Conservation (phyloP, 768 basidiomycete genomes). For the Lyophyllum atratum region DNA sequence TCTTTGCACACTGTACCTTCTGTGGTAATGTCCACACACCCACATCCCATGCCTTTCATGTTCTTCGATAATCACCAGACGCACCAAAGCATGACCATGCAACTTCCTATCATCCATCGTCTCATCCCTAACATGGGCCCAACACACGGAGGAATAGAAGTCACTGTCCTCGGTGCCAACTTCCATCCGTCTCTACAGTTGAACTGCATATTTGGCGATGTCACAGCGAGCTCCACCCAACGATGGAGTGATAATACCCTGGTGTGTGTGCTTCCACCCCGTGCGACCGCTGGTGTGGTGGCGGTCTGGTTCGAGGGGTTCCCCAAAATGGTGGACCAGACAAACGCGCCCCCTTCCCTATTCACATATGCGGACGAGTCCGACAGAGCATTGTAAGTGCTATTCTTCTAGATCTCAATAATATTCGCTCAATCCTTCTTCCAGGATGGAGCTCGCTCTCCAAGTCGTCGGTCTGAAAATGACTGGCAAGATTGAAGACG, state of each 20-base stretch:
- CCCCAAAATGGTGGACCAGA: slow-evolving; percentile 55
- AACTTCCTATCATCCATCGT: slow-evolving; percentile 77
- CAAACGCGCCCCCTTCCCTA: slow-evolving; percentile 52
- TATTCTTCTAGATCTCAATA: slow-evolving; percentile 9
- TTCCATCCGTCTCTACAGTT: slow-evolving; percentile 77
- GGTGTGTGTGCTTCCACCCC: slow-evolving; percentile 88
- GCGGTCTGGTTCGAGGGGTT: slow-evolving; percentile 87
- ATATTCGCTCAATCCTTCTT: slow-evolving; percentile 15
- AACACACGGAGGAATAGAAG: slow-evolving; percentile 90
- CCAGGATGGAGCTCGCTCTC: slow-evolving; percentile 91
- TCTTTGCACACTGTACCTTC: slow-evolving; percentile 25
- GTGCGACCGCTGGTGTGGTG: slow-evolving; percentile 80
- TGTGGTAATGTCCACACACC: slow-evolving; percentile 30
- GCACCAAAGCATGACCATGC: slow-evolving; percentile 47
- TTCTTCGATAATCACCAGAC: slow-evolving; percentile 59
- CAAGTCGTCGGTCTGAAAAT: slow-evolving; percentile 96
- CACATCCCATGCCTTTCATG: slow-evolving; percentile 57
- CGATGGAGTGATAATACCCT: slow-evolving; percentile 93
- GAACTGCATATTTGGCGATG: slow-evolving; percentile 85
- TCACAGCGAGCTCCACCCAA: slow-evolving; percentile 79
- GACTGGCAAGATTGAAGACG: slow-evolving; percentile 94
- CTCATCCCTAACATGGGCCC: slow-evolving; percentile 85
- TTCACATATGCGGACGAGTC: slow-evolving; percentile 93
- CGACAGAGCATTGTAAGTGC: slow-evolving; percentile 80
- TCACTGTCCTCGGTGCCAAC: slow-evolving; percentile 90